Evolutionary conservation across 140 eudicot species (phyloP), one percentile per base, ranked within the genome.

Genomic region (Cichorium intybus): DNA sequence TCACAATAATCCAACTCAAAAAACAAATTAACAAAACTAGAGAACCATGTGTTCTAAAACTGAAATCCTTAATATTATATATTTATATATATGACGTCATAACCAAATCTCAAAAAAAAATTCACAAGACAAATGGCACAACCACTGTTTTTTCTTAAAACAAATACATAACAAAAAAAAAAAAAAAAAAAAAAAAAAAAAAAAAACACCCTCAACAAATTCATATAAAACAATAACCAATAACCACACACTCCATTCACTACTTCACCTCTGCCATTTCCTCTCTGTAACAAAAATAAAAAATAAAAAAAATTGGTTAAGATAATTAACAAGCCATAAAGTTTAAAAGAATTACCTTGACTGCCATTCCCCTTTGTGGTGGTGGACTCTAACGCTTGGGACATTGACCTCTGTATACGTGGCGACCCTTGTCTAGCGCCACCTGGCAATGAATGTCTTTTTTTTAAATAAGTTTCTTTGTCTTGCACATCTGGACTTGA

Each of bases 401-500:
- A 82, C 76, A 62, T 50, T 12, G 96, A 80, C 49, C 91, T 80
- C 62, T 88, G 89, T 10, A 88, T 73, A 21, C 85, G 85, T 51
- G 98, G 98, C 10, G 98, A 85, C 35, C 84, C 89, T 43, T 92
- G 95, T 49, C 93, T 73, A 35, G 81, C 87, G 51, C 81, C 79
- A 53, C 81, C 90, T 16, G 98, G 96, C 48, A 92, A 65, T 1
- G 98, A 92, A 60, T 85, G 95, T 63, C 96, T 81, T 81, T 88
- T 88, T 74, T 83, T 88, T 21, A 74, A 33, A 58, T 70, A 66
- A 5, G 12, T 46, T 17, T 91, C 97, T 73, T 78, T 92, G 54
- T 92, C 96, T 16, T 82, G 87, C 56, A 83, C 86, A 69, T 91
- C 97, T 5, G 98, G 98, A 37, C 96, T 92, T 20, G 93, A 92